These are phyloP conservation scores for Calonectria crousiana DNA, from an alignment of 2,329 filamentous ascomycete species.

Conservation along the genomic window DNA sequence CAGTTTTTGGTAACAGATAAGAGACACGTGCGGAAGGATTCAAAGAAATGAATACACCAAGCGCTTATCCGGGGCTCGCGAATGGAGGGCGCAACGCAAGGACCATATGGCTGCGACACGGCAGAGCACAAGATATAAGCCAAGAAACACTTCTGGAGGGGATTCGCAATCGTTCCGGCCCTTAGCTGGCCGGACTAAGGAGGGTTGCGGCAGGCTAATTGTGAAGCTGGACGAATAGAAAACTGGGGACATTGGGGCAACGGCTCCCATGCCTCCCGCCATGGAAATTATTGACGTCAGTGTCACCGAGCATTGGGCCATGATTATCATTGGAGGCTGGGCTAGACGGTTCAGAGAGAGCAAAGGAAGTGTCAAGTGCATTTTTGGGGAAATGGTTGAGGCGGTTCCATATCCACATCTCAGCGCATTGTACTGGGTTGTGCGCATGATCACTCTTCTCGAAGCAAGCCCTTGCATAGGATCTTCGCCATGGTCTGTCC, in stretches of 20 bases:
- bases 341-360: not conserved
- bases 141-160: not conserved
- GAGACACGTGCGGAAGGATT: slow-evolving; percentile 7
- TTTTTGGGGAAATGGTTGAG: not conserved
- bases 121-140: not conserved
- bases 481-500: not conserved
- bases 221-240: slow-evolving; percentile 1
- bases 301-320: not conserved
- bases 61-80: not conserved
- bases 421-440: not conserved
- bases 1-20: not conserved
- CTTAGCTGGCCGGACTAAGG: not conserved
- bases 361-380: not conserved
- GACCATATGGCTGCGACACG: not conserved
- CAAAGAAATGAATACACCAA: not conserved
- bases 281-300: not conserved
- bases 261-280: not conserved
- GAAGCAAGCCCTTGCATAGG: slow-evolving; percentile 2
- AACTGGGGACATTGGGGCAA: not conserved
- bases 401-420: not conserved
- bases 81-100: not conserved
- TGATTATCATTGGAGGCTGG: not conserved
- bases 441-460: slow-evolving; percentile 9
- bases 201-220: slow-evolving; percentile 1
- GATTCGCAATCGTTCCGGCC: not conserved